A percentile compares a stretch with the other conserved stretches of the same genome.
These are phyloP conservation scores for Solanum hybrid DNA, from an alignment of 305 asterid genomes.

Conservation along the genomic window DNA sequence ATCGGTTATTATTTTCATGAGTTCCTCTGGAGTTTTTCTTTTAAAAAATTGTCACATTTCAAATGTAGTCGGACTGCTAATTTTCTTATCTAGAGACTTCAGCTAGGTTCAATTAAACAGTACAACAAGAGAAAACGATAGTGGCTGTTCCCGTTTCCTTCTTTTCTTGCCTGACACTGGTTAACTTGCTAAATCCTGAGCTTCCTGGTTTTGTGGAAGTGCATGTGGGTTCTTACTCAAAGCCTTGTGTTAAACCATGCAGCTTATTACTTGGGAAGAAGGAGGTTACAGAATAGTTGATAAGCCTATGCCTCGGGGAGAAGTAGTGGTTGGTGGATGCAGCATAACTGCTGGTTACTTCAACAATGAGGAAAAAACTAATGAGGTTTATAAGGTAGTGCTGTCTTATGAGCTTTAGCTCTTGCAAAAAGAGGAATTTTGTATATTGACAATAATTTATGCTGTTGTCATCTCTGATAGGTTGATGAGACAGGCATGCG, in stretches of 20 bases:
- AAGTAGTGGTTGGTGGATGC: constrained; percentile 82
- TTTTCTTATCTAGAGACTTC: not conserved
- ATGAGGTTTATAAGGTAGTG: constrained; percentile 61
- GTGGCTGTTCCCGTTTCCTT: not conserved
- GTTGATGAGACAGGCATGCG: constrained; percentile 76
- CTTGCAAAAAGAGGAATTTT: not conserved
- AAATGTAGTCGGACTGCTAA: not conserved
- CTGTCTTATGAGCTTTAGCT: constrained; percentile 1
- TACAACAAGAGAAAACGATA: not conserved
- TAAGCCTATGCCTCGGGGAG: constrained; percentile 92
- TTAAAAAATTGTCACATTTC: not conserved
- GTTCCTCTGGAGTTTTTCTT: not conserved
- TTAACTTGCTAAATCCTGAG: not conserved
- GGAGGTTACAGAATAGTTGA: constrained; percentile 69
- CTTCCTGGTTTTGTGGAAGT: not conserved
- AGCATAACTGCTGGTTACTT: constrained; percentile 84
- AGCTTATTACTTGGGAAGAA: constrained; percentile 92
- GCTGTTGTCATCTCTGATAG: constrained; percentile 22
- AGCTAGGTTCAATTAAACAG: not conserved
- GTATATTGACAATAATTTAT: not conserved
- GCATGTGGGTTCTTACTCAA: not conserved
- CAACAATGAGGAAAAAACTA: constrained; percentile 66
- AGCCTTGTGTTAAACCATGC: constrained; percentile 16
- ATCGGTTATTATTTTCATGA: not conserved
- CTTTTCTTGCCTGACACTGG: not conserved